Conservation (phyloP, 306 rosid genomes). For the Malus sylvestris region DNA sequence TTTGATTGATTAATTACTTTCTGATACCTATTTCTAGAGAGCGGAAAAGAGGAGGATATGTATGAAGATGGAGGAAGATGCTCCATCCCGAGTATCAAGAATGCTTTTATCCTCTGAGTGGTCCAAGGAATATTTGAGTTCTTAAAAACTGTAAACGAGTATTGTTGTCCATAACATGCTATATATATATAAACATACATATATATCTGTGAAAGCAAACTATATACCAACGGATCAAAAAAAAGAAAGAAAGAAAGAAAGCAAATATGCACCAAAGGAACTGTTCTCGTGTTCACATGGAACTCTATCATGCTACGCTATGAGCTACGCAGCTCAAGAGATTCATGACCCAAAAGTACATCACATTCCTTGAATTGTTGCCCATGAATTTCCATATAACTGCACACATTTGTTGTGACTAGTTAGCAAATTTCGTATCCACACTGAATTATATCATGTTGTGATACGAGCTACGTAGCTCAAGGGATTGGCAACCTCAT, state of each 20-base stretch:
- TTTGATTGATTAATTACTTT: background rate
- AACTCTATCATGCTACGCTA: too few relatives aligned
- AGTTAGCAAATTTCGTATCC: too few relatives aligned
- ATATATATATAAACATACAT: background rate
- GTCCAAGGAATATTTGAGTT: slow-evolving; percentile 39
- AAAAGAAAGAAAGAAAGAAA: background rate
- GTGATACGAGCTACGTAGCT: too few relatives aligned
- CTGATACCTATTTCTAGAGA: background rate
- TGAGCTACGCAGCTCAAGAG: too few relatives aligned
- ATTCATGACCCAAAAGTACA: too few relatives aligned
- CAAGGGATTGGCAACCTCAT: too few relatives aligned
- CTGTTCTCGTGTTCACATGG: background rate
- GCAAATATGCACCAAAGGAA: background rate
- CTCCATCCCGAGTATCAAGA: slow-evolving; percentile 12
- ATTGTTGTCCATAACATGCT: background rate
- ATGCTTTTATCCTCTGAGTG: slow-evolving; percentile 21
- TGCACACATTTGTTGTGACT: too few relatives aligned
- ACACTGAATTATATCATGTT: too few relatives aligned
- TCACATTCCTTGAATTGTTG: too few relatives aligned
- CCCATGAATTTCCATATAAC: too few relatives aligned
- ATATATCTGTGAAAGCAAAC: background rate
- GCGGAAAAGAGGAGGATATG: background rate
- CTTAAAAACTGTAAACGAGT: background rate
- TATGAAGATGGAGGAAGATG: background rate
- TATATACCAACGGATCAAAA: background rate